Base-by-base conservation (phyloP, 164 flowering plant genomes). In the Buxus sempervirens region DNA sequence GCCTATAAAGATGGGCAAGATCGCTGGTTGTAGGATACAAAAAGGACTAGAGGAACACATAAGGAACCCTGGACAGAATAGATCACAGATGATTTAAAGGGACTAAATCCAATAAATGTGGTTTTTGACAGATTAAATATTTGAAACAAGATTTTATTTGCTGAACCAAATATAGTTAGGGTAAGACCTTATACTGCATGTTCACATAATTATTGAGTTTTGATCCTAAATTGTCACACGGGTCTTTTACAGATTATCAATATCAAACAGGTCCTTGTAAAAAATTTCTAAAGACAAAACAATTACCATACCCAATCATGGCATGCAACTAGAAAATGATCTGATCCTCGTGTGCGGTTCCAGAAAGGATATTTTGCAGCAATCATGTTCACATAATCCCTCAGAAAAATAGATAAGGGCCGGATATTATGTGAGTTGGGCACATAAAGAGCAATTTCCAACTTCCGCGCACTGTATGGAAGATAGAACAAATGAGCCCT, bases 321-420 rank as follows among this genome's bases (percentile, higher is more conserved):
- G 79, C 93, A 88, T 42, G 93, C 93, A 64, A 82, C 93, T 49
- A 86, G 79, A 72, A 88, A 88, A 66, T 88, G 90, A 72, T 88
- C 89, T 14, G 79, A 64, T 28, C 90, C 93, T 66, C 71, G 93
- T 27, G 90, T 81, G 16, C 88, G 85, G 65, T 88, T 88, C 90
- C 93, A 88, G 55, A 81, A 88, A 20, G 88, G 88, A 72, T 85
- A 88, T 71, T 86, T 88, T 20, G 83, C 77, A 58, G 90, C 80
- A 57, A 88, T 58, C 73, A 55, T 61, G 63, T 85, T 85, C 22
- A 81, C 87, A 65, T 82, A 72, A 71, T 88, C 84, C 65, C 83
- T 76, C 58, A 88, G 65, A 68, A 75, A 88, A n/a, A 77, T 63
- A 19, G 88, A 71, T 22, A 88, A 58, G 10, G 89, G 93, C 63